These are phyloP conservation scores for Talaromyces sp. DNA, from an alignment of 2,329 filamentous ascomycete genomes.

Conservation along the genomic window DNA sequence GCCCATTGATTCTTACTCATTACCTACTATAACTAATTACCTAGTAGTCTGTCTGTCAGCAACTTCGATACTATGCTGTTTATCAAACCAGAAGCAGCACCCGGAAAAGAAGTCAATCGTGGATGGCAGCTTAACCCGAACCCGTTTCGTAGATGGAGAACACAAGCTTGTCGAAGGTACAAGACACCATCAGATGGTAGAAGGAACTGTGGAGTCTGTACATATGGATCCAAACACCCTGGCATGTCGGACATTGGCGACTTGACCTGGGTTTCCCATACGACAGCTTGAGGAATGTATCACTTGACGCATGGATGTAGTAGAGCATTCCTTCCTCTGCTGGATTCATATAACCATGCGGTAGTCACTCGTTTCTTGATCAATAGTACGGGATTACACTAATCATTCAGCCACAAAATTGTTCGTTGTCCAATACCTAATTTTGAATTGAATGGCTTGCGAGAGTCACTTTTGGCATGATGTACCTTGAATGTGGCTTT, in stretches of 20 bases:
- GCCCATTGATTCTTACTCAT: neutral
- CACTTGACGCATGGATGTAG: neutral
- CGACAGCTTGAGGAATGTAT: neutral
- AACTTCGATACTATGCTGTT: neutral
- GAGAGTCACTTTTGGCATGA: neutral
- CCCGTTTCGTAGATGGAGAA: neutral
- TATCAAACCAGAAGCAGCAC: neutral
- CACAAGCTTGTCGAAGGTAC: neutral
- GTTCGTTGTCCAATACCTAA: neutral
- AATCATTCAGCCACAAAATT: neutral
- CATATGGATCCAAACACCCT: neutral
- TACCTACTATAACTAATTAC: neutral
- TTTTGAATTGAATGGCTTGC: neutral
- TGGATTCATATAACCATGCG: neutral
- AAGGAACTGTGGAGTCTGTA: neutral
- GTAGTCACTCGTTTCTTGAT: neutral
- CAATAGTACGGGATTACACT: too few species aligned
- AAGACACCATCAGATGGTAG: neutral
- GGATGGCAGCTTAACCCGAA: neutral
- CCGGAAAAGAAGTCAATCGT: neutral
- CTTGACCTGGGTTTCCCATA: neutral
- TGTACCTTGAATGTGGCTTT: neutral
- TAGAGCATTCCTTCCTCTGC: neutral
- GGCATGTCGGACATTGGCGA: neutral
- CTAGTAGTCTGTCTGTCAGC: neutral